A percentile compares a stretch with the other conserved stretches of the same genome.
These are phyloP conservation scores for Suillus weaverae DNA, from an alignment of 768 basidiomycete genomes.

Conservation along the genomic window DNA sequence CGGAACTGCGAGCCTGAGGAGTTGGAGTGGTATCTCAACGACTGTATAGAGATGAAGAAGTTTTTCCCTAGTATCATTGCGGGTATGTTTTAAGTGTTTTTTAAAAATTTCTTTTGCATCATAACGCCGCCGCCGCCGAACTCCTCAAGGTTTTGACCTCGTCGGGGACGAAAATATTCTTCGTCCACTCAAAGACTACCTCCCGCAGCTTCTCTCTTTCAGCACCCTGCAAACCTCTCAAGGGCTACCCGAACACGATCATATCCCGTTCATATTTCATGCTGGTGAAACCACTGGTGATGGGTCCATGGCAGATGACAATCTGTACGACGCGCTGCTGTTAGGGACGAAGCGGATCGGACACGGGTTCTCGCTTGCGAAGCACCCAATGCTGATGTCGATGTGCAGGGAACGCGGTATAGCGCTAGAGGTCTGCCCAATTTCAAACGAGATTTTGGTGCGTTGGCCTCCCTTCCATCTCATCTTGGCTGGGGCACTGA, in stretches of 20 bases:
- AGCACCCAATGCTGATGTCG: conserved; percentile 72
- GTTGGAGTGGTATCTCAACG: conserved; percentile 66
- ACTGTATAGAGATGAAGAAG: conserved; percentile 72
- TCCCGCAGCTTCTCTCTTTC: conserved; percentile 61
- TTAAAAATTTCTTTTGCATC: not conserved
- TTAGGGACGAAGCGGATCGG: conserved; percentile 80
- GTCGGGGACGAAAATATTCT: conserved; percentile 72
- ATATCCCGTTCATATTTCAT: conserved; percentile 78
- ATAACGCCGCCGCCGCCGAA: not conserved
- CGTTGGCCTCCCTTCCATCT: conserved; percentile 10
- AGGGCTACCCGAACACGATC: conserved; percentile 37
- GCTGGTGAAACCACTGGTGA: conserved; percentile 82
- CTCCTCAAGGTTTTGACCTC: conserved; percentile 65
- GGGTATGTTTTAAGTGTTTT: conserved; percentile 39
- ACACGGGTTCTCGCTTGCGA: conserved; percentile 77
- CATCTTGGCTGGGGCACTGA: not conserved
- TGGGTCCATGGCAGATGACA: conserved; percentile 66
- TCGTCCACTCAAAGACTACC: conserved; percentile 61
- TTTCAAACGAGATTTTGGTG: conserved; percentile 80
- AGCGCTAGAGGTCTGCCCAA: conserved; percentile 75
- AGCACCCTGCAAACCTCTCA: conserved; percentile 53
- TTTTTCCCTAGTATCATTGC: conserved; percentile 72
- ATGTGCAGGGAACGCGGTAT: conserved; percentile 64
- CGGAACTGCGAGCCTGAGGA: conserved; percentile 55
- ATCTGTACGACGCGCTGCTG: conserved; percentile 77